These are phyloP conservation scores for Umbelopsis sp. DNA, from an alignment of 192 early-diverging fungal genomes.

Conservation along the genomic window DNA sequence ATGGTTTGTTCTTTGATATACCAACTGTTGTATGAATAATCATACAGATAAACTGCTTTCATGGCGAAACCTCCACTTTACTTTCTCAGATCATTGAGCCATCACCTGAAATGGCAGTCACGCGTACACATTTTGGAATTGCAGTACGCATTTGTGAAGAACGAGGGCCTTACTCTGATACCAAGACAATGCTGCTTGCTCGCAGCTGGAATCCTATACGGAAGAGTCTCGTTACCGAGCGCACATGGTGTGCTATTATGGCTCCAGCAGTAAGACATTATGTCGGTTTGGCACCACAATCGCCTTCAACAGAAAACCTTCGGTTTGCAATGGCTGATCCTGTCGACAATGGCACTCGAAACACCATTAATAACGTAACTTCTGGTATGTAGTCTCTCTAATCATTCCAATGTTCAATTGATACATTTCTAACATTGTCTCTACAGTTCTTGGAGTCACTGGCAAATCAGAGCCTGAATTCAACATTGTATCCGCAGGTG, in stretches of 20 bases:
- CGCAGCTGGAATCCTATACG: not conserved
- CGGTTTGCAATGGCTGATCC: not conserved
- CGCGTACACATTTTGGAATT: not conserved
- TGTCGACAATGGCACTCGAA: not conserved
- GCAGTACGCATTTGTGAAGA: too few species aligned
- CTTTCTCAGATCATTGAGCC: too few species aligned
- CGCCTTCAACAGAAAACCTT: not conserved
- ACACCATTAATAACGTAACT: conserved; percentile 1
- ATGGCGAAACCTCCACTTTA: too few species aligned
- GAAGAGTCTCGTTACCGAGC: not conserved
- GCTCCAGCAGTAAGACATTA: not conserved
- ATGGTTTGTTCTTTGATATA: too few species aligned
- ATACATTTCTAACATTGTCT: not conserved
- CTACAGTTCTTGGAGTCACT: not conserved
- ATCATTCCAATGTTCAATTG: not conserved
- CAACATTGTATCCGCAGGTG: conserved; percentile 53
- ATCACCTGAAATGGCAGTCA: not conserved
- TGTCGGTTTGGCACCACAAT: conserved; percentile 9
- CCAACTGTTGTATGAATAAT: too few species aligned
- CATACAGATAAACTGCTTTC: too few species aligned
- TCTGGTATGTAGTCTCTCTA: not conserved
- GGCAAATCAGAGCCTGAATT: conserved; percentile 50
- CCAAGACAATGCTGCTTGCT: not conserved
- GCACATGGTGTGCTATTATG: not conserved
- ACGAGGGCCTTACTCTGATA: not conserved